Percentiles rank a stretch among this genome's conserved stretches.
phyloP scores from a whole-genome alignment of 1,139 yeast species.

The Yamadazyma epiphylla region DNA sequence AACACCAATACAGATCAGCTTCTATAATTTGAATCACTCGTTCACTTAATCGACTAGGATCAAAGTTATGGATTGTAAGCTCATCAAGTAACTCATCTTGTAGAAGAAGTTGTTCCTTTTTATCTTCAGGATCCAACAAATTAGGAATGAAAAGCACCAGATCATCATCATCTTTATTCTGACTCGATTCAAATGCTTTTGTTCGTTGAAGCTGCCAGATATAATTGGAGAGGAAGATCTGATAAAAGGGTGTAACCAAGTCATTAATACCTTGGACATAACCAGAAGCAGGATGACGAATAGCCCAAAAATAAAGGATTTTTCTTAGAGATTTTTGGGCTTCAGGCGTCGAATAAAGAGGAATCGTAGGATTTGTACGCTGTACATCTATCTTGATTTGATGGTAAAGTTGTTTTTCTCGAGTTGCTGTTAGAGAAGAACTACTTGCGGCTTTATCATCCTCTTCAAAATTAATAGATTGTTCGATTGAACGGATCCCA shows the following conservation, averaged over 20 bases:
- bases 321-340: slow-evolving; percentile 80
- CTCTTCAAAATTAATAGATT: slow-evolving; percentile 48
- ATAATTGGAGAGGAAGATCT: slow-evolving; percentile 76
- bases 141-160: slow-evolving; percentile 33
- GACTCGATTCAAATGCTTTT: slow-evolving; percentile 12
- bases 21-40: slow-evolving; percentile 51
- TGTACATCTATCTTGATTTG: slow-evolving; percentile 95
- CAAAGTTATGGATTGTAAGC: slow-evolving; percentile 41
- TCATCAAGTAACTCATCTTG: slow-evolving; percentile 21
- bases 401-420: slow-evolving; percentile 85
- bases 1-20: slow-evolving; percentile 97
- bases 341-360: slow-evolving; percentile 61
- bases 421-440: slow-evolving; percentile 18
- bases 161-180: slow-evolving; percentile 19
- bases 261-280: slow-evolving; percentile 99
- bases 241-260: slow-evolving; percentile 89
- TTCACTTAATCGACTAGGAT: slow-evolving; percentile 60
- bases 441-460: slow-evolving; percentile 12
- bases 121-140: slow-evolving; percentile 19
- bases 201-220: slow-evolving; percentile 42
- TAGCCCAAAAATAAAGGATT: slow-evolving; percentile 89
- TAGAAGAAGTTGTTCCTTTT: slow-evolving; percentile 23
- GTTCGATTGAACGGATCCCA: slow-evolving; percentile 40
- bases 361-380: slow-evolving; percentile 84
- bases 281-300: slow-evolving; percentile 96